Base-by-base conservation (phyloP, 306 rosid species). In the Glycine soja region DNA sequence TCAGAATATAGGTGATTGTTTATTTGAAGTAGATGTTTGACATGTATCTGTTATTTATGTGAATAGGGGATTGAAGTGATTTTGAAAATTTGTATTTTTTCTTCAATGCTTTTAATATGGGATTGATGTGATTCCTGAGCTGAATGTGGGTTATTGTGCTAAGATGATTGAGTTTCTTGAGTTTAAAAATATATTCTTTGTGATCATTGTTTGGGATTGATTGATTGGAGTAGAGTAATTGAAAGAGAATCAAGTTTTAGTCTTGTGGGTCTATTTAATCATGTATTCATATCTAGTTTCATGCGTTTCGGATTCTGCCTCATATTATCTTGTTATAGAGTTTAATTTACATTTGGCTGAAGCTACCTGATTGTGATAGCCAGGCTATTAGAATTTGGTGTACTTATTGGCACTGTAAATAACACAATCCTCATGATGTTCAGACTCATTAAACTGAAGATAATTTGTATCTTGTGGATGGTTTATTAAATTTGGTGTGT, bases 401-500 rank as follows among this genome's bases (percentile, higher is more conserved):
- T 34, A 34, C 38, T 34, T 34, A 4, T 5, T 40, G 43, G 7
- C 68, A 24, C 71, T 70, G 77, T 42, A 48, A 48, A 70, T 32
- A 46, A 13, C 32, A 30, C n/a, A 51, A 30, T 59, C 18, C 74
- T 71, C 1, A 9, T 82, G 53, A 70, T 74, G 43, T 77, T 63
- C 40, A 43, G 79, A 74, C 45, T 50, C 46, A 4, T 58, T 43
- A 43, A 75, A 74, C 13, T 57, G 63, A 50, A 19, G 69, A 79
- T 61, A 4, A 24, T 65, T 36, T 67, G 19, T 63, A 83, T 79
- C 14, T 65, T 63, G 68, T 65, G 36, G 56, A 73, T 51, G 68
- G 56, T 38, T 77, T 73, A 18, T 68, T 73, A 12, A 72, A 42
- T 72, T 77, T 85, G 76, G 74, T 64, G 45, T 67, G 62, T 45